Evolutionary conservation across 2,329 filamentous ascomycete genomes (phyloP).

Genomic region (Arachnomyces sp.): DNA sequence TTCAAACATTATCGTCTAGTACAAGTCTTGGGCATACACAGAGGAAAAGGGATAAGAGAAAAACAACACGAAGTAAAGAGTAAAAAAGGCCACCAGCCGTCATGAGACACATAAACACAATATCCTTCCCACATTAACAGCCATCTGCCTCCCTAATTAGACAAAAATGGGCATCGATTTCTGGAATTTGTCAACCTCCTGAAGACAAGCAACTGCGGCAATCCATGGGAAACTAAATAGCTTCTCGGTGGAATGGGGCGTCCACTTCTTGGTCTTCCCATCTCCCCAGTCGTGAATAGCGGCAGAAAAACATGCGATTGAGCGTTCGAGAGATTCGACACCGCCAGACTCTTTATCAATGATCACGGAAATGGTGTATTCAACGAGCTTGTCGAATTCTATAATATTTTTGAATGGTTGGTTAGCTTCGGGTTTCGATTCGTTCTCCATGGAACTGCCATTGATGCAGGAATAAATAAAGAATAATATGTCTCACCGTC

Average conservation of each 20-base stretch:
- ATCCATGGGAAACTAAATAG: constrained; percentile 20
- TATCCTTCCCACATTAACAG: too few relatives aligned
- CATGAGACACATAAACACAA: too few relatives aligned
- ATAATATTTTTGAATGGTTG: not conserved
- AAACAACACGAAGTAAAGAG: not conserved
- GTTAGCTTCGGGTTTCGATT: too few relatives aligned
- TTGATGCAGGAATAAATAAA: not conserved
- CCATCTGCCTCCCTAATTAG: not conserved
- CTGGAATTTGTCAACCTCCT: constrained; percentile 18
- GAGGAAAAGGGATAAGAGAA: not conserved
- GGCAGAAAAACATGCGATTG: constrained; percentile 19
- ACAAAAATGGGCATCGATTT: constrained; percentile 21
- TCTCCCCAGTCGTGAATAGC: constrained; percentile 6
- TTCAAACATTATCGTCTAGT: not conserved
- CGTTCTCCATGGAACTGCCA: too few relatives aligned
- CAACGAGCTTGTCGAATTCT: constrained; percentile 18
- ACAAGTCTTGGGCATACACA: not conserved
- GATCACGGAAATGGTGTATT: constrained; percentile 16
- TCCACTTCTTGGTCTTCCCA: too few relatives aligned
- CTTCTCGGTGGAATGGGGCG: constrained; percentile 3
- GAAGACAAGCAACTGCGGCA: constrained; percentile 17
- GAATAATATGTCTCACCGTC: constrained; percentile 11
- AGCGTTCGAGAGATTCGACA: constrained; percentile 18
- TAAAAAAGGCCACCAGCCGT: too few relatives aligned
- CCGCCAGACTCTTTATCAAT: constrained; percentile 13